Conservation (phyloP, 768 basidiomycete species). For the Royoungia palumana region DNA sequence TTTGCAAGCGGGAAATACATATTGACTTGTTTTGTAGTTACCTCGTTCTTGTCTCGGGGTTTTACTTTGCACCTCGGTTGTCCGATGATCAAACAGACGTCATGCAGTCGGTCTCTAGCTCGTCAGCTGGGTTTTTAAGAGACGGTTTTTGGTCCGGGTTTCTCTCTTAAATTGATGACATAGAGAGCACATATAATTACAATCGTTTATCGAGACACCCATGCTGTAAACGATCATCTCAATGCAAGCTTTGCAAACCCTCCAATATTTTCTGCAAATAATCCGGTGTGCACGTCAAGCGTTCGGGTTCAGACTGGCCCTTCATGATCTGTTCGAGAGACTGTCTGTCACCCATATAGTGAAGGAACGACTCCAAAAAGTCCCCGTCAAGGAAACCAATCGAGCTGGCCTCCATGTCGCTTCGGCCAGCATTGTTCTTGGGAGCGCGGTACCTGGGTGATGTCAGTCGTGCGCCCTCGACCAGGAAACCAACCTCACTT, state of each 20-base stretch:
- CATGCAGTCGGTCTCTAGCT: not conserved
- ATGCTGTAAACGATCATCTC: slow-evolving; percentile 20
- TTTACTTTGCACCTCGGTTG: slow-evolving; percentile 76
- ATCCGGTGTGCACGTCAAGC: slow-evolving; percentile 41
- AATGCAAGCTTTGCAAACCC: slow-evolving; percentile 55
- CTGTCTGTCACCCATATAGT: slow-evolving; percentile 36
- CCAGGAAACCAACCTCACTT: slow-evolving; percentile 39
- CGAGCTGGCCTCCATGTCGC: slow-evolving; percentile 53
- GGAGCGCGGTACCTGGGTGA: slow-evolving; percentile 65
- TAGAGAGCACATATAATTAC: slow-evolving; percentile 13
- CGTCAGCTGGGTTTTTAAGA: slow-evolving; percentile 8
- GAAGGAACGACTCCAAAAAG: slow-evolving; percentile 69
- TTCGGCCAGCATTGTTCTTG: slow-evolving; percentile 50
- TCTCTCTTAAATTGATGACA: slow-evolving; percentile 2
- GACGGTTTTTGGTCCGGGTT: slow-evolving; percentile 14
- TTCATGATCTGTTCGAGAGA: slow-evolving; percentile 50
- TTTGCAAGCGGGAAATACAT: not conserved
- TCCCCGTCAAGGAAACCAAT: slow-evolving; percentile 88
- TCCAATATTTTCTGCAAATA: slow-evolving; percentile 42
- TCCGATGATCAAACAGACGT: slow-evolving; percentile 21
- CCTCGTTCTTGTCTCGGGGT: slow-evolving; percentile 85
- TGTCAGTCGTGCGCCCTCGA: not conserved
- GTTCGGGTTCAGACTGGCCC: slow-evolving; percentile 60
- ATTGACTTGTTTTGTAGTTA: slow-evolving; percentile 53
- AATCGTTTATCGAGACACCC: slow-evolving; percentile 16